phyloP scores from a whole-genome alignment of 768 basidiomycete species.

The Steccherinum ochraceum region DNA sequence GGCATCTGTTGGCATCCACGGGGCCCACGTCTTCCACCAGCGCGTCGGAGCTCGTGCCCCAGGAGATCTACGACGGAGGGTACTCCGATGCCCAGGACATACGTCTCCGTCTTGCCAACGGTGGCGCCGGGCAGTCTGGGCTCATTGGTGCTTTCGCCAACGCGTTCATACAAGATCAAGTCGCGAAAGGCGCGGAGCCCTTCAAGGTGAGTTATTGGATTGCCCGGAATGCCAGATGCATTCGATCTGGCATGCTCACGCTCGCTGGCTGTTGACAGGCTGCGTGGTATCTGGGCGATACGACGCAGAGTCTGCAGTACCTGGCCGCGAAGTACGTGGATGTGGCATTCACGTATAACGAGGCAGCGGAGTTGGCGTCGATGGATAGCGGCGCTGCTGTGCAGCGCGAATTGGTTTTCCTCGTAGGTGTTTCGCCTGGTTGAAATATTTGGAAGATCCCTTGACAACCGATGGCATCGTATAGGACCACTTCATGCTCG shows the following conservation, averaged over 20 bases:
- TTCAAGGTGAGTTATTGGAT: constrained; percentile 30
- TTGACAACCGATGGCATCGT: too few species aligned
- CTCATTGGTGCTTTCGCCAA: constrained; percentile 42
- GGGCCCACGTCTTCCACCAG: neutral
- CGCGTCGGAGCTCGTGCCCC: constrained; percentile 1
- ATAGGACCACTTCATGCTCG: constrained; percentile 47
- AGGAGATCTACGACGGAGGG: constrained; percentile 35
- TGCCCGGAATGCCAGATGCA: too few species aligned
- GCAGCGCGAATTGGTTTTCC: constrained; percentile 36
- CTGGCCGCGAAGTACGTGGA: constrained; percentile 38
- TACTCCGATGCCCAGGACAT: constrained; percentile 26
- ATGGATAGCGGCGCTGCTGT: constrained; percentile 26
- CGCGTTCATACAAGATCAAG: constrained; percentile 36
- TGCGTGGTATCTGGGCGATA: constrained; percentile 53
- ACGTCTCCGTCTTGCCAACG: constrained; percentile 41
- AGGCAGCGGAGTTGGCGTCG: constrained; percentile 39
- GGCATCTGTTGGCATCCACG: too few species aligned
- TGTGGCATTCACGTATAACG: constrained; percentile 47
- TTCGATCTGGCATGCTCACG: too few species aligned
- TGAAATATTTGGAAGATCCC: neutral
- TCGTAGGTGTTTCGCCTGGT: constrained; percentile 24
- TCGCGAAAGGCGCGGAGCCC: constrained; percentile 22
- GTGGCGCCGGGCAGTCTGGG: constrained; percentile 47
- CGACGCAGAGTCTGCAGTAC: constrained; percentile 41
- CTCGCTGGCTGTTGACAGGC: too few species aligned